These are phyloP conservation scores for Nepenthes alata DNA, from an alignment of 179 eudicot species.

Conservation along the genomic window DNA sequence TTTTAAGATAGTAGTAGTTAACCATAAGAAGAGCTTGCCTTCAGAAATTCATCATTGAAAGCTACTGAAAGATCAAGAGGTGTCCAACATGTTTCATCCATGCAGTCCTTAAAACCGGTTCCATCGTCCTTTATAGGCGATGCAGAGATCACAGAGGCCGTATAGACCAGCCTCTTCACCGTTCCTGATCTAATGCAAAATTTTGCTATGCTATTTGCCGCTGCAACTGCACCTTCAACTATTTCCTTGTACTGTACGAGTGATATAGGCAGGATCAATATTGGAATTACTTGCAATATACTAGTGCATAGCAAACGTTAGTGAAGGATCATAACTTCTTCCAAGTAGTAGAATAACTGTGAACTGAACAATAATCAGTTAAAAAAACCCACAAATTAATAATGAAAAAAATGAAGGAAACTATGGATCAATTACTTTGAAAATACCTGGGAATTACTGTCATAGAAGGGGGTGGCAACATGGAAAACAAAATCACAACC, in stretches of 20 bases:
- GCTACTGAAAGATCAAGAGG: constrained; percentile 21
- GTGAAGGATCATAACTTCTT: neutral
- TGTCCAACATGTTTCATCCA: constrained; percentile 53
- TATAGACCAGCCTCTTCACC: constrained; percentile 36
- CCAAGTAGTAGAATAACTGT: too few relatives aligned
- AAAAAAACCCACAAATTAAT: too few relatives aligned
- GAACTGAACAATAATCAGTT: too few relatives aligned
- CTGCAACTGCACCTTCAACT: constrained; percentile 33
- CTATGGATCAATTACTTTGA: too few relatives aligned
- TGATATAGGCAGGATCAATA: neutral
- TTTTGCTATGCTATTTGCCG: constrained; percentile 22
- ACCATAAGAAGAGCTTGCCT: constrained; percentile 9
- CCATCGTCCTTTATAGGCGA: constrained; percentile 38
- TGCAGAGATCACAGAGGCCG: constrained; percentile 29
- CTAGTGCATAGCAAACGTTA: neutral
- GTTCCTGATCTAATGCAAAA: constrained; percentile 38
- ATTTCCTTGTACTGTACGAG: constrained; percentile 21
- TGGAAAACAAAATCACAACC: constrained; percentile 48
- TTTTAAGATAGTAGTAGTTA: too few relatives aligned
- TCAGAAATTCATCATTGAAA: constrained; percentile 2
- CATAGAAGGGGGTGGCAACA: constrained; percentile 37
- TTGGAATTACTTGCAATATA: neutral
- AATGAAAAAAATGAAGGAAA: too few relatives aligned
- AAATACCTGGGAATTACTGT: constrained; percentile 20
- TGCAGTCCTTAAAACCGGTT: constrained; percentile 17